Evolutionary conservation across 352 stramenopile genomes (phyloP).

Genomic region (Globisporangium mamillatum): DNA sequence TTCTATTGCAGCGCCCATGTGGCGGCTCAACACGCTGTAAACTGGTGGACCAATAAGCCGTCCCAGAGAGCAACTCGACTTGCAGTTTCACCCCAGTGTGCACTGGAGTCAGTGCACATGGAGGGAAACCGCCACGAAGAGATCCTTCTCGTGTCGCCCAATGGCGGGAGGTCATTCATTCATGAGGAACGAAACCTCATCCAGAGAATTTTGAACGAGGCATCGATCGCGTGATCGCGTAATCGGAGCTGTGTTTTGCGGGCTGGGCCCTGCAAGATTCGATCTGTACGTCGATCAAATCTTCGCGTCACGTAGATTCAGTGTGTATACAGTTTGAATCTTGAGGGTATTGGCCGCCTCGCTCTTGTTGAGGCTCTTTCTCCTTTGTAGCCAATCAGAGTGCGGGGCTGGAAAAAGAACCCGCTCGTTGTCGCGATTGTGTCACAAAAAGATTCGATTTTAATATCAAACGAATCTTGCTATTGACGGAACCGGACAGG

Average conservation of each 20-base stretch:
- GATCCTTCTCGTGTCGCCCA: no score
- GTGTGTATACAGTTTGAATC: neutral
- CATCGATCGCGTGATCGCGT: no score
- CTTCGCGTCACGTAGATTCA: neutral
- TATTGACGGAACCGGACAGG: neutral
- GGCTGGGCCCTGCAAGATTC: neutral
- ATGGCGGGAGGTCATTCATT: no score
- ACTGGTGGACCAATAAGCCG: no score
- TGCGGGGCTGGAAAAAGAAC: neutral
- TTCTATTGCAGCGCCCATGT: neutral
- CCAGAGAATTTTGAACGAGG: no score
- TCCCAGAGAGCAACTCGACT: no score
- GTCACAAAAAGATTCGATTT: neutral
- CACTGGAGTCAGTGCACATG: no score
- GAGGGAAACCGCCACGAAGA: no score
- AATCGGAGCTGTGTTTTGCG: neutral
- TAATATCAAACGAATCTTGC: neutral
- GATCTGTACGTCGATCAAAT: neutral
- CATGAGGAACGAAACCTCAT: no score
- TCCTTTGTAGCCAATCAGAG: neutral
- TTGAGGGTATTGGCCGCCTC: neutral
- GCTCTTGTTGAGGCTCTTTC: constrained; percentile 3
- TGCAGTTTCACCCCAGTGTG: no score
- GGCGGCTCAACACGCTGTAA: no score
- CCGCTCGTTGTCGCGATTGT: neutral